A percentile compares a stretch with the other conserved stretches of the same genome.
These are phyloP conservation scores for Extremus antarcticus DNA, from an alignment of 495 filamentous ascomycete genomes.

Conservation along the genomic window DNA sequence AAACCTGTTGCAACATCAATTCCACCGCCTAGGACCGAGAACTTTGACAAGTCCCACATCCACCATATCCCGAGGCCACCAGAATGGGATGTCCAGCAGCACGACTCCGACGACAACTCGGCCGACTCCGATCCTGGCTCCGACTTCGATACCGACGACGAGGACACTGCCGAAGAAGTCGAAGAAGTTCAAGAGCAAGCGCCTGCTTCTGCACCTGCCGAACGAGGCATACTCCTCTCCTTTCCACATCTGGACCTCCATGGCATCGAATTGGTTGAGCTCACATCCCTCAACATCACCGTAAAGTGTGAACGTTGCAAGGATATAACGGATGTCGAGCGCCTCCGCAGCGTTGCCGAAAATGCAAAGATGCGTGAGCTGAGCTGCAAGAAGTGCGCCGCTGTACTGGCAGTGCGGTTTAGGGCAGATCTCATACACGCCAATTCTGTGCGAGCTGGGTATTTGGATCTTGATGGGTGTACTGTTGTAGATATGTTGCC, in stretches of 20 bases:
- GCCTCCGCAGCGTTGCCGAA: constrained; percentile 42
- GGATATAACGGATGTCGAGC: constrained; percentile 58
- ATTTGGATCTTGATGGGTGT: constrained; percentile 72
- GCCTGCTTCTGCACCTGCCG: constrained; percentile 25
- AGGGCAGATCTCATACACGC: constrained; percentile 66
- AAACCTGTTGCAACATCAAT: neutral
- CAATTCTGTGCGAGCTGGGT: constrained; percentile 66
- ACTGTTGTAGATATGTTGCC: constrained; percentile 69
- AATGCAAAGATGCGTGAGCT: constrained; percentile 27
- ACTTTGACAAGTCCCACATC: constrained; percentile 40
- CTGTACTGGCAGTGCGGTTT: constrained; percentile 55
- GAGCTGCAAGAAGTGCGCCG: constrained; percentile 70
- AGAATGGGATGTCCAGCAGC: constrained; percentile 49
- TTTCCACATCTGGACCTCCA: constrained; percentile 76
- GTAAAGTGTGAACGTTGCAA: constrained; percentile 83
- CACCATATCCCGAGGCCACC: constrained; percentile 70
- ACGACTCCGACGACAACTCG: constrained; percentile 18
- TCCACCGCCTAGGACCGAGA: neutral
- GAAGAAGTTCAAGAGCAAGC: constrained; percentile 26
- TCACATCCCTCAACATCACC: constrained; percentile 55
- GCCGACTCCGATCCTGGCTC: constrained; percentile 26
- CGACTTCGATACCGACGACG: constrained; percentile 30
- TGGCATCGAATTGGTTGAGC: constrained; percentile 69
- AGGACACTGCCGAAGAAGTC: constrained; percentile 27
- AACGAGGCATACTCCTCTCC: constrained; percentile 64